phyloP scores from a whole-genome alignment of 768 basidiomycete species.

The Ramaria sp. region DNA sequence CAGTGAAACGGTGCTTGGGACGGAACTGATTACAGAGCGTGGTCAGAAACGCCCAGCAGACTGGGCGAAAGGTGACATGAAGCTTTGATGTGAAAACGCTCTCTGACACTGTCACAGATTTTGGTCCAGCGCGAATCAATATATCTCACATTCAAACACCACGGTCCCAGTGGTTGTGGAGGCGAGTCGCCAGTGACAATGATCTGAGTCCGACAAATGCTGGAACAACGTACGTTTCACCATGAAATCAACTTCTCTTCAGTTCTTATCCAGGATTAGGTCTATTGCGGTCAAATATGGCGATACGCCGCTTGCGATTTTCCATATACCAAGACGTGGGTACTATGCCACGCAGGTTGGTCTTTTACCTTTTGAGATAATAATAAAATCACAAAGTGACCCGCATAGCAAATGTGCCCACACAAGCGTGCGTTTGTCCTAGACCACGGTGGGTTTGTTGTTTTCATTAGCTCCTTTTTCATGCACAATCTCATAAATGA shows the following conservation, averaged over 20 bases:
- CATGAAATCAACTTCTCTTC: neutral
- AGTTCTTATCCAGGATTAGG: slow-evolving; percentile 12
- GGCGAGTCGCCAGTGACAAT: slow-evolving; percentile 31
- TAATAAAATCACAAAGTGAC: neutral
- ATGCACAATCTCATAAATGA: neutral
- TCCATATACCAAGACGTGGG: slow-evolving; percentile 46
- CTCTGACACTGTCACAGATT: neutral
- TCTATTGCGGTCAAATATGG: slow-evolving; percentile 49
- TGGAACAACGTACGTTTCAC: slow-evolving; percentile 33
- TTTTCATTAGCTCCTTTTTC: neutral
- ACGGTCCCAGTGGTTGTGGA: slow-evolving; percentile 48
- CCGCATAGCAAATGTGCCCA: slow-evolving; percentile 28
- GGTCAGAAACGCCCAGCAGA: slow-evolving; percentile 55
- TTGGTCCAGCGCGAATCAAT: slow-evolving; percentile 31
- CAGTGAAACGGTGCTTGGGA: slow-evolving; percentile 30
- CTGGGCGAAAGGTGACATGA: slow-evolving; percentile 49
- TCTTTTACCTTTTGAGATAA: neutral
- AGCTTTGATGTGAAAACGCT: neutral
- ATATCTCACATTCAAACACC: slow-evolving; percentile 30
- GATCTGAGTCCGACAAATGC: slow-evolving; percentile 39
- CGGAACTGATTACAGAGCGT: slow-evolving; percentile 48
- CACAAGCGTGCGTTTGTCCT: slow-evolving; percentile 58
- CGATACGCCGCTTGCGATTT: slow-evolving; percentile 59
- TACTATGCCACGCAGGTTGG: slow-evolving; percentile 58
- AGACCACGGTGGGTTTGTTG: slow-evolving; percentile 34